Conservation (phyloP, 108 stramenopile species). For the Cyclotella cryptica region DNA sequence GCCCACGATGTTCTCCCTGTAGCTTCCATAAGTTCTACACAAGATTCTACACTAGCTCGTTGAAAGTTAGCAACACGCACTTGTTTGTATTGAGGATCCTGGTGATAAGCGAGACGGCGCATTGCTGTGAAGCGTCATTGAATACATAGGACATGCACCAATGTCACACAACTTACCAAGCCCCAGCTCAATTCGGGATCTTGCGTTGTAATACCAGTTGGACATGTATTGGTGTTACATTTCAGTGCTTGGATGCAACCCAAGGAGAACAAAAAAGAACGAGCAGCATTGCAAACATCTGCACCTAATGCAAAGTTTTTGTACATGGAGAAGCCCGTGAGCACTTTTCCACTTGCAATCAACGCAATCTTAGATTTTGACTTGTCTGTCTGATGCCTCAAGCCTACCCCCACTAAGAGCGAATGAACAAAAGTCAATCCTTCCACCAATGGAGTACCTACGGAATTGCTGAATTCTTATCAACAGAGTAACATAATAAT, state of each 20-base stretch:
- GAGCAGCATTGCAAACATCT: conserved; percentile 81
- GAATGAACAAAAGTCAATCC: conserved; percentile 75
- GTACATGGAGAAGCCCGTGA: conserved; percentile 77
- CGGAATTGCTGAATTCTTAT: conserved; percentile 69
- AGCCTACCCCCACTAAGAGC: conserved; percentile 75
- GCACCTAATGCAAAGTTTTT: conserved; percentile 82
- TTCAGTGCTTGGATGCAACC: conserved; percentile 94
- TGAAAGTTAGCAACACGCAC: conserved; percentile 82
- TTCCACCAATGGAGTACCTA: conserved; percentile 85
- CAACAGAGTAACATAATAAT: neutral
- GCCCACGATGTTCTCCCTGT: conserved; percentile 60
- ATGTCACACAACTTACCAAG: conserved; percentile 31
- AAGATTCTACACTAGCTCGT: conserved; percentile 69
- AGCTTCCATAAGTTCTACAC: conserved; percentile 79
- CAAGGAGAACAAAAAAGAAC: conserved; percentile 81
- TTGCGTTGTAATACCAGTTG: conserved; percentile 89
- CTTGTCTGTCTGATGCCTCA: conserved; percentile 39
- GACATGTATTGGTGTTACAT: conserved; percentile 91
- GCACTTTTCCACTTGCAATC: conserved; percentile 82
- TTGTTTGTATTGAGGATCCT: conserved; percentile 64
- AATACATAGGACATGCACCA: neutral
- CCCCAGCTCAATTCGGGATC: conserved; percentile 55
- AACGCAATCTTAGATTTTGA: conserved; percentile 56
- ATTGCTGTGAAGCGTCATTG: neutral
- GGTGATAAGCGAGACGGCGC: neutral